phyloP scores from a whole-genome alignment of 306 rosid species.

The Glycine soja region DNA sequence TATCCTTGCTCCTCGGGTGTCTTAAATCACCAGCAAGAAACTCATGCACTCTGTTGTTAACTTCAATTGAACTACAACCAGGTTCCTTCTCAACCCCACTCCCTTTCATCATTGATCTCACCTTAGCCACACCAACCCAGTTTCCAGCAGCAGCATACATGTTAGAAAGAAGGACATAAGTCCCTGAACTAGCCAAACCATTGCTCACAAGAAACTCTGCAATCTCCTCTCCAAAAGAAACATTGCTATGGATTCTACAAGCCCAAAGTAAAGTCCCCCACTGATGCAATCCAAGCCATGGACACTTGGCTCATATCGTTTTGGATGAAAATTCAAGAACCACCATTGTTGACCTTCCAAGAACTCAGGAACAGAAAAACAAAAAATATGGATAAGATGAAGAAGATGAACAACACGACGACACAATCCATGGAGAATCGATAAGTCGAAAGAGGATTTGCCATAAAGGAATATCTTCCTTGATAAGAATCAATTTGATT shows the following conservation, averaged over 20 bases:
- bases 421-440: too few relatives aligned
- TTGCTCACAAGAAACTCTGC: slow-evolving; percentile 68
- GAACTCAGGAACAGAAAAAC: too few relatives aligned
- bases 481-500: too few relatives aligned
- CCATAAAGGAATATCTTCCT: too few relatives aligned
- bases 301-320: too few relatives aligned
- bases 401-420: too few relatives aligned
- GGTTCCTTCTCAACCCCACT: slow-evolving; percentile 82
- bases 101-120: slow-evolving; percentile 76
- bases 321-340: too few relatives aligned
- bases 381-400: too few relatives aligned
- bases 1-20: slow-evolving; percentile 69
- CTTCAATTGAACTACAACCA: slow-evolving; percentile 84
- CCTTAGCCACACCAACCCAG: slow-evolving; percentile 80
- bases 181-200: slow-evolving; percentile 75
- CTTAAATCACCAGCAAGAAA: slow-evolving; percentile 79
- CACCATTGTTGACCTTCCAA: too few relatives aligned
- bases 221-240: slow-evolving; percentile 71
- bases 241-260: slow-evolving; percentile 72
- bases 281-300: too few relatives aligned
- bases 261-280: slow-evolving; percentile 91
- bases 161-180: slow-evolving; percentile 81
- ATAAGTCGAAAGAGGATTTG: too few relatives aligned
- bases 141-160: slow-evolving; percentile 73
- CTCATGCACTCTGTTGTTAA: slow-evolving; percentile 72